Base-by-base conservation (phyloP, 2,329 filamentous ascomycete genomes). In the Aspergillus tamarii region DNA sequence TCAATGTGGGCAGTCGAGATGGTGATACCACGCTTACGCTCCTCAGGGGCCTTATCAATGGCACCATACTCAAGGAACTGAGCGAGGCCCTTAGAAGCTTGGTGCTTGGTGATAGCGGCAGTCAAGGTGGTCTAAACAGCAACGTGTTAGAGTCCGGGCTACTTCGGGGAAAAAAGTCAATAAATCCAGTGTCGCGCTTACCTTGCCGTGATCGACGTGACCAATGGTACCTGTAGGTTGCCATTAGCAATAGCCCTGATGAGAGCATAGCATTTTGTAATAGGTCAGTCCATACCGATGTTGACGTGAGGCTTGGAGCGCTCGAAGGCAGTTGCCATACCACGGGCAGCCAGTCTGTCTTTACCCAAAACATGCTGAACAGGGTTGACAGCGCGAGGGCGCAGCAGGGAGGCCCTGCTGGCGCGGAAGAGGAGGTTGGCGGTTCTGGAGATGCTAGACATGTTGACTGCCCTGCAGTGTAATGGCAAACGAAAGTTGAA, bases 201-300 rank as follows among this genome's bases (percentile, higher is more conserved):
- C 94, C 91, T 99, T 99, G 85, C 94, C 94, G 84, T 99, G 94
- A 88, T 99, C 95, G 83, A 99, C 95, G 86, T 99, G 95, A 74
- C 95, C 95, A 83, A 99, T 99, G 73, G 95, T 99, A 80, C 91
- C 91, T 94, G 61, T 55, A 36, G 4, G 32, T 23, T 21, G 12
- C 12, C 8, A 16, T 61, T 45, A 64, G 53, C 34, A 43, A 54
- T 16, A 46, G n/a, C 45, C 9, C n/a, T 39, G 16, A 43, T 10
- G n/a, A 23, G 1, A 45, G 4, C 19, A 30, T 7, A 46, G 16
- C 19, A 16, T 2, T 32, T 12, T 21, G 26, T 26, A 52, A 16
- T 32, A 52, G 16, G 54, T 57, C n/a, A 21, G 19, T 21, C 64
- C 84, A 71, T 85, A 92, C 95, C 95, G 77, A 99, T 95, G 84